Percentiles rank a stretch among this genome's conserved stretches.
phyloP scores from a whole-genome alignment of 352 stramenopile genomes.

The Phytophthora meadii region DNA sequence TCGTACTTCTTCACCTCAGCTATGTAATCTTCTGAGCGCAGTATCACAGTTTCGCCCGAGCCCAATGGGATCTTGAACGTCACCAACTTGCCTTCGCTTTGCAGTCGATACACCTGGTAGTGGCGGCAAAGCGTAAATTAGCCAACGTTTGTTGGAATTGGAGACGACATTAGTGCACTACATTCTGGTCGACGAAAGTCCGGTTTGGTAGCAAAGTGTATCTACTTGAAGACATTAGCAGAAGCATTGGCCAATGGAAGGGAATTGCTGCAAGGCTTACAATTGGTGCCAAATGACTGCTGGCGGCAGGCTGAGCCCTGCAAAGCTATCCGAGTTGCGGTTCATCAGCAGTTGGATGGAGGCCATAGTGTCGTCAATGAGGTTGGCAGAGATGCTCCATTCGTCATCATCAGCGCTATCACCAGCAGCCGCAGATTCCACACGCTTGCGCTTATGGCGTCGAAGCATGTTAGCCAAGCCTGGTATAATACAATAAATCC shows the following conservation, averaged over 20 bases:
- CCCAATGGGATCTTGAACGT: constrained; percentile 60
- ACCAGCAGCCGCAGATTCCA: not conserved
- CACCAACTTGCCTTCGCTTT: constrained; percentile 46
- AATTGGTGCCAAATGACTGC: constrained; percentile 66
- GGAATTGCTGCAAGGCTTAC: constrained; percentile 29
- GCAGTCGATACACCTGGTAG: constrained; percentile 54
- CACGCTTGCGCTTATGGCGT: constrained; percentile 37
- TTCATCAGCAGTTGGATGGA: constrained; percentile 60
- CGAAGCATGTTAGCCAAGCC: constrained; percentile 45
- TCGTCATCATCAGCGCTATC: constrained; percentile 25
- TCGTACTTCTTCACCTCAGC: constrained; percentile 49
- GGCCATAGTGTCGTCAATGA: constrained; percentile 61
- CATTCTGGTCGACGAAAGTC: constrained; percentile 71
- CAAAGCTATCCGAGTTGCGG: constrained; percentile 50
- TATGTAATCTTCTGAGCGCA: constrained; percentile 42
- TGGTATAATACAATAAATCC: too few relatives aligned
- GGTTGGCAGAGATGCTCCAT: constrained; percentile 35
- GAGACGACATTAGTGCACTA: constrained; percentile 12
- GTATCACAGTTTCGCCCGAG: constrained; percentile 43
- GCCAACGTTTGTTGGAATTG: not conserved
- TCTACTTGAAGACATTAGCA: constrained; percentile 21
- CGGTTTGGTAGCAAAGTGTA: constrained; percentile 66
- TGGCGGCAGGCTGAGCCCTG: constrained; percentile 40
- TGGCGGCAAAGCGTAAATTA: constrained; percentile 9
- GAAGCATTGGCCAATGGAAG: not conserved